These are phyloP conservation scores for Eucalyptus marginata DNA, from an alignment of 345 rosid genomes.

Conservation along the genomic window DNA sequence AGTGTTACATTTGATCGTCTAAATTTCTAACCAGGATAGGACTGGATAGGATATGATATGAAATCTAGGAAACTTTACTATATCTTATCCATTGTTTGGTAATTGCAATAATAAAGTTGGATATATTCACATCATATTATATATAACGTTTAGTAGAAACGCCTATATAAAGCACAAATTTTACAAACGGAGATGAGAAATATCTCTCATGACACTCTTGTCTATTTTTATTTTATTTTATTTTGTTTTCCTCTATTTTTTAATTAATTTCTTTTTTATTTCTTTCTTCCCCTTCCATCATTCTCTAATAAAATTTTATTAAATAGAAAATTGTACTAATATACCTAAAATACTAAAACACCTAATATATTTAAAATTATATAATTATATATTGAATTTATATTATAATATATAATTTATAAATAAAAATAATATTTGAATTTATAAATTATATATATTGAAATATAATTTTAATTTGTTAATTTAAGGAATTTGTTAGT, in stretches of 20 bases:
- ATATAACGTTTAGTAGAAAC: accelerated
- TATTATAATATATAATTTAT: too few relatives aligned
- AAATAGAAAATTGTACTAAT: background rate
- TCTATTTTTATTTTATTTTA: too few relatives aligned
- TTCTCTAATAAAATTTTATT: background rate
- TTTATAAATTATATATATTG: too few relatives aligned
- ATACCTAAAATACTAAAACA: background rate
- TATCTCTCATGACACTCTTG: background rate
- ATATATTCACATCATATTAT: too few relatives aligned
- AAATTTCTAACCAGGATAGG: accelerated
- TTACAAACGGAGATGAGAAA: too few relatives aligned
- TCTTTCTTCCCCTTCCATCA: background rate
- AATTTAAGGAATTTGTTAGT: too few relatives aligned
- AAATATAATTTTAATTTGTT: too few relatives aligned
- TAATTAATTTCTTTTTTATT: too few relatives aligned
- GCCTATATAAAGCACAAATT: background rate
- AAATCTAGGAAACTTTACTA: accelerated
- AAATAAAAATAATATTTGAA: too few relatives aligned
- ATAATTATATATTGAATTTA: too few relatives aligned
- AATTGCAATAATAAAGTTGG: accelerated
- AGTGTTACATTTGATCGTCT: accelerated
- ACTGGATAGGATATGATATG: accelerated
- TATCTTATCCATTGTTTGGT: too few relatives aligned
- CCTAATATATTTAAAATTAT: too few relatives aligned
- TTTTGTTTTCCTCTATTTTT: background rate